Conservation (phyloP, 306 rosid species). For the Prunus kanzakura region DNA sequence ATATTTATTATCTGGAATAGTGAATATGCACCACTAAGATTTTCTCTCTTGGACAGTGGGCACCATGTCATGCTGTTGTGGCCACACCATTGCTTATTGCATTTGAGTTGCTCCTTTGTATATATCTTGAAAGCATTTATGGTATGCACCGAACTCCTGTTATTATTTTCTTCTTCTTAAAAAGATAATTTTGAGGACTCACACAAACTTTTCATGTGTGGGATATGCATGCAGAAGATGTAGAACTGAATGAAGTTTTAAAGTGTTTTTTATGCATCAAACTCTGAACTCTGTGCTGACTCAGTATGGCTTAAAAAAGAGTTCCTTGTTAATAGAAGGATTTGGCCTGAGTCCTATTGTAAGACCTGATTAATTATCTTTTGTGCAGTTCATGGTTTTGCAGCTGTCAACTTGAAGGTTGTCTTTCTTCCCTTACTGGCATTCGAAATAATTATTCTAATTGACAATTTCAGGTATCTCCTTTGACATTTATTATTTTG, state of each 20-base stretch:
- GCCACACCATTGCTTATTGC: slow-evolving; percentile 89
- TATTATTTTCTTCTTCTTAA: background rate
- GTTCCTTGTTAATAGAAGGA: background rate
- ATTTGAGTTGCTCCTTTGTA: slow-evolving; percentile 96
- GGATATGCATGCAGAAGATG: background rate
- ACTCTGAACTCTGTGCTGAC: background rate
- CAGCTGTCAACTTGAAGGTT: slow-evolving; percentile 78
- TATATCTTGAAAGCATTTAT: slow-evolving; percentile 80
- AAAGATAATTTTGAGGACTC: background rate
- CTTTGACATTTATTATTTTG: background rate
- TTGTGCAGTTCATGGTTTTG: slow-evolving; percentile 58
- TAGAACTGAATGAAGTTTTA: background rate
- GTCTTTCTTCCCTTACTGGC: slow-evolving; percentile 92
- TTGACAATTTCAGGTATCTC: slow-evolving; percentile 92
- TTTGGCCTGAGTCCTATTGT: slow-evolving; percentile 4
- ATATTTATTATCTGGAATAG: background rate
- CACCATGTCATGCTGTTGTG: slow-evolving; percentile 95
- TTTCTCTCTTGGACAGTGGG: slow-evolving; percentile 85
- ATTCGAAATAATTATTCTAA: slow-evolving; percentile 74
- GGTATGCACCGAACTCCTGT: slow-evolving; percentile 44
- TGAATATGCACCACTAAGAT: background rate
- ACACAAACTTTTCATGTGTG: background rate
- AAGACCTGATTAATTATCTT: slow-evolving; percentile 23
- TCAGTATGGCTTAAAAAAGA: background rate
- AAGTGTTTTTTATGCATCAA: background rate